Evolutionary conservation across 2,329 filamentous ascomycete genomes (phyloP).

Genomic region (Xylariomycetidae sp.): DNA sequence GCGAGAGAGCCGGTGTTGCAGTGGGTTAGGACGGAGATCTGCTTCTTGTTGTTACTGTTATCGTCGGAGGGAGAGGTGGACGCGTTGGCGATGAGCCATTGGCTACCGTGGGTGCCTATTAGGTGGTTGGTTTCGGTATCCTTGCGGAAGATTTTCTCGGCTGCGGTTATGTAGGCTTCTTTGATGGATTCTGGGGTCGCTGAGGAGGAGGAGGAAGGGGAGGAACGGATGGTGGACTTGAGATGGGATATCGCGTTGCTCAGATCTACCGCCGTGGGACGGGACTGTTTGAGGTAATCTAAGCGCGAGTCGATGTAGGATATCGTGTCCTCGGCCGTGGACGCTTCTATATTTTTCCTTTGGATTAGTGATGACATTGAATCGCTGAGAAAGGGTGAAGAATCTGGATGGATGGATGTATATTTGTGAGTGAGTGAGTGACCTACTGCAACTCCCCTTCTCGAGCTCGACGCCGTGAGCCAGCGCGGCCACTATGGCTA

Average conservation of each 20-base stretch:
- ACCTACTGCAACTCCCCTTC: slow-evolving; percentile 43
- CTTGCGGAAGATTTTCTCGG: slow-evolving; percentile 80
- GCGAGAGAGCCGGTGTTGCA: slow-evolving; percentile 97
- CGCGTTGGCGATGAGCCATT: slow-evolving; percentile 68
- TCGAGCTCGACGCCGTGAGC: slow-evolving; percentile 81
- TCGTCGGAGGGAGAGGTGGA: slow-evolving; percentile 41
- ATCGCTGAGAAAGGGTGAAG: neutral
- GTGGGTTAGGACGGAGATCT: slow-evolving; percentile 85
- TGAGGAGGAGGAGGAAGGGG: slow-evolving; percentile 8
- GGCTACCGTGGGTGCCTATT: slow-evolving; percentile 78
- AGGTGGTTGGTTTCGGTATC: slow-evolving; percentile 83
- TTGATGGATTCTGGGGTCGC: slow-evolving; percentile 53
- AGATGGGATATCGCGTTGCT: slow-evolving; percentile 84
- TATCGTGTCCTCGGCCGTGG: slow-evolving; percentile 53
- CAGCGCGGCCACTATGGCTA: slow-evolving; percentile 94
- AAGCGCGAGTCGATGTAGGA: slow-evolving; percentile 71
- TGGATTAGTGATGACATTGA: neutral
- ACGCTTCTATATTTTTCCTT: slow-evolving; percentile 27
- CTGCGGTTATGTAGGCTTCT: slow-evolving; percentile 68
- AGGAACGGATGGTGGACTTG: slow-evolving; percentile 54
- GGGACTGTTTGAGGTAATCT: slow-evolving; percentile 80
- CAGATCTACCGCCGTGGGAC: slow-evolving; percentile 92
- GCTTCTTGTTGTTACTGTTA: slow-evolving; percentile 31
- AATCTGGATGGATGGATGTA: neutral
- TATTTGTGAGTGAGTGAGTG: no score